Evolutionary conservation across 2,329 filamentous ascomycete species (phyloP).

Genomic region (Colletotrichum echinochloae): DNA sequence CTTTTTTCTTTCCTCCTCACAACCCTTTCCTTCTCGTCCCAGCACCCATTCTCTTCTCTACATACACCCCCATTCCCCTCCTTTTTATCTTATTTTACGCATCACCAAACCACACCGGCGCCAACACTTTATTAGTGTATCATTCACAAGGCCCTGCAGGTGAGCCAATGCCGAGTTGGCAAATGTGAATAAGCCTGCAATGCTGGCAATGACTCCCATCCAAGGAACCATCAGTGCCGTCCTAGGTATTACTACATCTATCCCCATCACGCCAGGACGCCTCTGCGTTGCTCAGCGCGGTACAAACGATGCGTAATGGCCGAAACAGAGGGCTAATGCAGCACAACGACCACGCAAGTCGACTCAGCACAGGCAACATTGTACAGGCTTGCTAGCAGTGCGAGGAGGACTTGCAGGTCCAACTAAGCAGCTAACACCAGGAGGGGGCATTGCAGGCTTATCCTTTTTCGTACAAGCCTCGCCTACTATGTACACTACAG

Average conservation of each 20-base stretch:
- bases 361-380: conserved; percentile 6
- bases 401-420: not conserved
- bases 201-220: not conserved
- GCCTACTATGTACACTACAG: too few species aligned
- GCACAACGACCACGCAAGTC: conserved; percentile 20
- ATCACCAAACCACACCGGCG: not conserved
- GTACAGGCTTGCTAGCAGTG: not conserved
- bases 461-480: conserved; percentile 3
- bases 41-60: not conserved
- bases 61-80: not conserved
- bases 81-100: not conserved
- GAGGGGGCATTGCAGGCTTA: not conserved
- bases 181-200: conserved; percentile 7
- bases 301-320: conserved; percentile 9
- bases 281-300: not conserved
- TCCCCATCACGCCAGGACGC: not conserved
- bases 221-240: not conserved
- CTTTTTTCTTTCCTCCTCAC: not conserved
- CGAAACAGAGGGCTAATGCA: not conserved
- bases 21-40: not conserved
- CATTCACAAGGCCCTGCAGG: conserved; percentile 21
- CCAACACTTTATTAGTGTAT: not conserved
- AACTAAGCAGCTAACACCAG: conserved; percentile 1
- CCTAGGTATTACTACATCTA: not conserved
- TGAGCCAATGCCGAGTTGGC: conserved; percentile 29